phyloP scores from a whole-genome alignment of 2,329 filamentous ascomycete genomes.

The Dactylella cylindrospora region DNA sequence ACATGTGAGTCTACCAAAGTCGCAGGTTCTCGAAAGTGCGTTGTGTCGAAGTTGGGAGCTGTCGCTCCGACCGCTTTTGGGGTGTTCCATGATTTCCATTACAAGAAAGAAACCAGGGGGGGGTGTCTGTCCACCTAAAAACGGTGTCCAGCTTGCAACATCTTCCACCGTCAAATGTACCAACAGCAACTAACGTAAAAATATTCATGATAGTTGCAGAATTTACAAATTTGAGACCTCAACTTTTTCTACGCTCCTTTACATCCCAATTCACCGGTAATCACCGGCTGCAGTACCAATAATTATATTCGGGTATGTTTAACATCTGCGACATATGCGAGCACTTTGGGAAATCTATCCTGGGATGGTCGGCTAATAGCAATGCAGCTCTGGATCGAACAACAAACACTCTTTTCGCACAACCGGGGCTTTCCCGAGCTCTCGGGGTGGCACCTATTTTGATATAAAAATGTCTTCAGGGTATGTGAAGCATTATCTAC shows the following conservation, averaged over 20 bases:
- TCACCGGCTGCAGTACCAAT: background rate
- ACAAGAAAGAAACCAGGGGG: too few relatives aligned
- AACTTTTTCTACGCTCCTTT: background rate
- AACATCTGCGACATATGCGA: constrained; percentile 1
- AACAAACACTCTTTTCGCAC: constrained; percentile 11
- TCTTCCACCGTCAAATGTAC: background rate
- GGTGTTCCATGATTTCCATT: too few relatives aligned
- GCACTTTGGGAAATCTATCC: background rate
- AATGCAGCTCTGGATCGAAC: constrained; percentile 20
- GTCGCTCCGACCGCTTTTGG: too few relatives aligned
- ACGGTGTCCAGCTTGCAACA: background rate
- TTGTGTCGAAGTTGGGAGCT: background rate
- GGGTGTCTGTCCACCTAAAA: too few relatives aligned
- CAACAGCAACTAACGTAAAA: too few relatives aligned
- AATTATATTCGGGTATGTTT: background rate
- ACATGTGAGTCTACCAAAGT: background rate
- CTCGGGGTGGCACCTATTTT: constrained; percentile 8
- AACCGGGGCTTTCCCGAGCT: constrained; percentile 35
- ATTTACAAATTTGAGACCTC: background rate
- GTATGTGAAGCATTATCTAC: constrained; percentile 12
- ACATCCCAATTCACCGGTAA: background rate
- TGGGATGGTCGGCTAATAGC: constrained; percentile 22
- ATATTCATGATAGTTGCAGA: background rate
- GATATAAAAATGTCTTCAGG: constrained; percentile 29
- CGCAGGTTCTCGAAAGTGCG: background rate